phyloP scores from a whole-genome alignment of 441 rosid genomes.

The Pelargonium fulgidum region DNA sequence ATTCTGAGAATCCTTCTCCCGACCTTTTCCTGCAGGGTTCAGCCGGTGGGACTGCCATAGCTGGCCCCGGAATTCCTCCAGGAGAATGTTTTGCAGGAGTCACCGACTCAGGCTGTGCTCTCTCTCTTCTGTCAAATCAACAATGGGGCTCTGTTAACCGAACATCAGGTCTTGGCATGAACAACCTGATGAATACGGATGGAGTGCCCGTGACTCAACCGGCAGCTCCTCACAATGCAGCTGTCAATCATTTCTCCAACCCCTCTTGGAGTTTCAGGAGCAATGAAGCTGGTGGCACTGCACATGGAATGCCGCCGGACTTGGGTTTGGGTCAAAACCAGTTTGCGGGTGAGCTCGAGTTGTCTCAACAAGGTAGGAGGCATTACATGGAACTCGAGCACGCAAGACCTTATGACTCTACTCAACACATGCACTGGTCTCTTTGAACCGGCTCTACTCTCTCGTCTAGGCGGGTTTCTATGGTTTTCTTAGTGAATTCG shows the following conservation, averaged over 20 bases:
- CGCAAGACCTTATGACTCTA: slow-evolving; percentile 46
- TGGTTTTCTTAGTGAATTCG: neutral
- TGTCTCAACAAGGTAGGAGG: slow-evolving; percentile 46
- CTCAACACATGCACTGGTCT: slow-evolving; percentile 57
- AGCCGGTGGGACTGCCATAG: slow-evolving; percentile 40
- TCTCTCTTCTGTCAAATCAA: slow-evolving; percentile 99
- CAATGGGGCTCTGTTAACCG: slow-evolving; percentile 48
- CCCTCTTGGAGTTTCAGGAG: slow-evolving; percentile 54
- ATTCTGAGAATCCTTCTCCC: slow-evolving; percentile 42
- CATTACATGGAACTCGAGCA: slow-evolving; percentile 54
- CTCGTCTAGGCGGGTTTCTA: neutral
- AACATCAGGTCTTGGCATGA: slow-evolving; percentile 29
- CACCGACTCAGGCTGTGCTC: slow-evolving; percentile 81
- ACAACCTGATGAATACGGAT: slow-evolving; percentile 34
- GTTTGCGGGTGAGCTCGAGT: slow-evolving; percentile 42
- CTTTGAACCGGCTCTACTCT: slow-evolving; percentile 28
- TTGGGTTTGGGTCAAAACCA: slow-evolving; percentile 48
- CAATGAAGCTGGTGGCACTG: slow-evolving; percentile 27
- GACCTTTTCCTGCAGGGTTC: slow-evolving; percentile 44
- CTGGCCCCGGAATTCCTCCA: slow-evolving; percentile 40
- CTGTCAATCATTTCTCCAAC: slow-evolving; percentile 30
- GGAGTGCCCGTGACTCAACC: slow-evolving; percentile 42
- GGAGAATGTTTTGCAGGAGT: slow-evolving; percentile 69
- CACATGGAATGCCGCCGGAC: slow-evolving; percentile 35
- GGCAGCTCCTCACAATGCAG: slow-evolving; percentile 31